Evolutionary conservation across 257 asterid genomes (phyloP), one percentile per base, ranked within the genome.

Genomic region (Primulina tabacum): DNA sequence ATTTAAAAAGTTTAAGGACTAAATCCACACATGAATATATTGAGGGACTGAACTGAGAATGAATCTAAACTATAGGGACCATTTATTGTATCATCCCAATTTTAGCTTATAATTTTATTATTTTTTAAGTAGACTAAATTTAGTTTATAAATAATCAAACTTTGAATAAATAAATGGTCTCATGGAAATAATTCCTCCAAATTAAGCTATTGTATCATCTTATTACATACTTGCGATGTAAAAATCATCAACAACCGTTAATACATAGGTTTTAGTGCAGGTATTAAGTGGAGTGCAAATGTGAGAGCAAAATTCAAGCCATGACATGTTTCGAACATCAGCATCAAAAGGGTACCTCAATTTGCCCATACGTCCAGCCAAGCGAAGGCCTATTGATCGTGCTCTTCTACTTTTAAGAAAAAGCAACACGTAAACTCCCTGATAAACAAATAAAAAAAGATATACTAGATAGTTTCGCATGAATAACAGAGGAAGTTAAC

Each of bases 381-480:
- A 83, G 60, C 96, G 99, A 79, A 83, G 85, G 66, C 96, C 96
- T 57, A 93, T 89, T 37, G 95, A 83, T 73, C 99, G 90, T 57
- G 86, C 89, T 84, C 96, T 86, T 85, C 99, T 84, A 73, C 96
- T 88, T 81, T 85, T 81, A 70, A 85, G 82, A 76, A 90, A 93
- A 75, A 93, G 93, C 81, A 93, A 81, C 14, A 88, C 96, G 71
- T 93, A 90, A 73, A 93, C 92, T 69, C 99, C 99, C 99, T 93
- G 72, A 71, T 9, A 75, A 74, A 72, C 53, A 65, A 69, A 28
- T 37, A 76, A 65, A 76, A 65, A 69, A 67, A 66, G 30, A 38
- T 62, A 70, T 64, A 62, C 20, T 37, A 69, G 58, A 65, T 60
- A 60, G 30, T 68, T 63, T 57, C 61, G 24, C 55, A 72, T 47